A percentile compares a stretch with the other conserved stretches of the same genome.
phyloP scores from a whole-genome alignment of 225 moss, liverwort and hornwort genomes.

The Sphagnum contortum region DNA sequence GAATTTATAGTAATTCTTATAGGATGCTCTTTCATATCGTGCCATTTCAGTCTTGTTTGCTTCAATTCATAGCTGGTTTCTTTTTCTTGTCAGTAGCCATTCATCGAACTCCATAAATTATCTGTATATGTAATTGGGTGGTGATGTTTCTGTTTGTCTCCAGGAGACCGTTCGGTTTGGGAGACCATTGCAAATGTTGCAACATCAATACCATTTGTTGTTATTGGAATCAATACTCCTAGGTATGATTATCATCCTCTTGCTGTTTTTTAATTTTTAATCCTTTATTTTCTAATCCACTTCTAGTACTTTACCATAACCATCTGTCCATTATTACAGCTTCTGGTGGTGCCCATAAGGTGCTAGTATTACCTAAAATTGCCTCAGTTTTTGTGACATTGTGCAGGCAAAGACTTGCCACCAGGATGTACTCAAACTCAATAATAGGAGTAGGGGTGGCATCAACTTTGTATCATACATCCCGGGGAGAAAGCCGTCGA shows the following conservation, averaged over 20 bases:
- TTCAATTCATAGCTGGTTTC: too few species aligned
- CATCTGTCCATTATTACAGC: too few species aligned
- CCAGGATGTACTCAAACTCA: slow-evolving; percentile 63
- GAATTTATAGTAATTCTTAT: too few species aligned
- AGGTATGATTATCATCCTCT: slow-evolving; percentile 22
- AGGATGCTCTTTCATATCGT: too few species aligned
- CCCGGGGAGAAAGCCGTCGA: slow-evolving; percentile 67
- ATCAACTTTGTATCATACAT: slow-evolving; percentile 81
- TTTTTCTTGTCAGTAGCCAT: too few species aligned
- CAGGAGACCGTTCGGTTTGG: slow-evolving; percentile 69
- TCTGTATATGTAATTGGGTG: not conserved
- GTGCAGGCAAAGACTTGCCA: slow-evolving; percentile 58
- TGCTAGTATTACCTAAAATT: too few species aligned
- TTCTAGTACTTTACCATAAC: too few species aligned
- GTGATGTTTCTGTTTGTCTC: not conserved
- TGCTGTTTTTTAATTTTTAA: not conserved
- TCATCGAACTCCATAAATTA: not conserved
- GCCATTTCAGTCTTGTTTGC: too few species aligned
- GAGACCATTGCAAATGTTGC: slow-evolving; percentile 82
- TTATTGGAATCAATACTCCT: slow-evolving; percentile 82
- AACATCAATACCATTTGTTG: slow-evolving; percentile 83
- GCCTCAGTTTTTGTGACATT: too few species aligned
- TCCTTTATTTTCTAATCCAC: too few species aligned
- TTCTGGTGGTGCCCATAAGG: too few species aligned
- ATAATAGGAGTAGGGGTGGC: slow-evolving; percentile 87